Conservation (phyloP, 2,329 filamentous ascomycete species). For the Ophiostoma quercus region DNA sequence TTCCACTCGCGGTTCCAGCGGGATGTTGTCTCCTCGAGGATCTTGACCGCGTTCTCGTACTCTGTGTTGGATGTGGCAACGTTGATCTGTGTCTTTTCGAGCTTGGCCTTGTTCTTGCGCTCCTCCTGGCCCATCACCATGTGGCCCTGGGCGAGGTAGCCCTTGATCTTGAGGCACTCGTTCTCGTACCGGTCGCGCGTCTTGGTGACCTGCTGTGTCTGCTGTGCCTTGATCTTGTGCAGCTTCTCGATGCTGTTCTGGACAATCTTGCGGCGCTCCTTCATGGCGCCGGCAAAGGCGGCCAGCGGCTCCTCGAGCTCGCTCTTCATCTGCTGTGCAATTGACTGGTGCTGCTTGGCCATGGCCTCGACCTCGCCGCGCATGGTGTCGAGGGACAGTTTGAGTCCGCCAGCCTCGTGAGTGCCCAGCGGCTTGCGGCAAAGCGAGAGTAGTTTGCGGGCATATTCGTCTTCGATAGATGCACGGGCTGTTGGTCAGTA, state of each 20-base stretch:
- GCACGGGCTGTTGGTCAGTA: slow-evolving; percentile 60
- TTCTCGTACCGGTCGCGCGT: slow-evolving; percentile 89
- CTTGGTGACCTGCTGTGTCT: slow-evolving; percentile 89
- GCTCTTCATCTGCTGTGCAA: slow-evolving; percentile 89
- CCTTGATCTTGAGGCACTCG: slow-evolving; percentile 96
- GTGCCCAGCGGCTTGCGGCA: slow-evolving; percentile 86
- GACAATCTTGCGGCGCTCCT: slow-evolving; percentile 93
- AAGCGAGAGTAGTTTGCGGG: slow-evolving; percentile 78
- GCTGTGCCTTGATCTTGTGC: slow-evolving; percentile 85
- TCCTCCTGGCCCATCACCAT: slow-evolving; percentile 99
- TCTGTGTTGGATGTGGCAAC: slow-evolving; percentile 85
- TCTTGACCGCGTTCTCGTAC: slow-evolving; percentile 88
- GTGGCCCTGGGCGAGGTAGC: slow-evolving; percentile 94
- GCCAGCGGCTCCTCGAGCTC: slow-evolving; percentile 90
- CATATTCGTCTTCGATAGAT: slow-evolving; percentile 93
- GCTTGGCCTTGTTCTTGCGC: slow-evolving; percentile 95
- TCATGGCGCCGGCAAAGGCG: slow-evolving; percentile 90
- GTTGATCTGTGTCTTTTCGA: slow-evolving; percentile 97
- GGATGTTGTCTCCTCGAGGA: slow-evolving; percentile 87
- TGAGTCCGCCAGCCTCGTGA: slow-evolving; percentile 76
- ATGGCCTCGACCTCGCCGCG: slow-evolving; percentile 87
- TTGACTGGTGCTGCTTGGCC: slow-evolving; percentile 86
- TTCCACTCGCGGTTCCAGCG: slow-evolving; percentile 99
- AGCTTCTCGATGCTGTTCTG: slow-evolving; percentile 92
- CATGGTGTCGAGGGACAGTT: slow-evolving; percentile 77